Evolutionary conservation across 495 filamentous ascomycete genomes (phyloP), one percentile per base, ranked within the genome.

Genomic region (Daldinia vernicosa): DNA sequence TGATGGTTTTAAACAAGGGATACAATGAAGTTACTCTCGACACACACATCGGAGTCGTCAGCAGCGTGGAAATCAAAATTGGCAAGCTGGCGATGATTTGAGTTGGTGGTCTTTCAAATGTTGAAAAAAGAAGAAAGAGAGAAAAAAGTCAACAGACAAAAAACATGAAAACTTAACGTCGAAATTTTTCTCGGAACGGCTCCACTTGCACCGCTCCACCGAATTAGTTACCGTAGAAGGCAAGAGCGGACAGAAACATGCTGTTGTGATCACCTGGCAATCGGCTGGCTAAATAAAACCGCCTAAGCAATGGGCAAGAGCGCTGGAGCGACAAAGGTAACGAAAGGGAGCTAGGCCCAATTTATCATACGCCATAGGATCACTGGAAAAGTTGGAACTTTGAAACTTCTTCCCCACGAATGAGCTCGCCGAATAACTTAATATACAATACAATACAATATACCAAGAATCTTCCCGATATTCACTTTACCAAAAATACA

Each of bases 1-100:
- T 89, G 89, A 98, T 93, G 95, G 95, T 98, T 98, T 98, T 98
- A 93, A 87, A 66, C 93, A 90, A 92, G 88, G 91, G 88, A 84
- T 84, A 82, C 75, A 72, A 74, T 32, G 70, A 73, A 81, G 82
- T 84, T 84, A 76, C 80, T 95, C 92, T 95, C 83, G 92, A 92
- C 95, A 86, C 89, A 92, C 89, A 79, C 88, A 91, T 92, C 89
- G 90, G 91, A 94, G 84, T 92, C 88, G 89, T 84, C 91, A 93
- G 91, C 84, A 84, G 88, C 90, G 89, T 92, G 80, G 85, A 75
- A 74, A 76, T 70, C 47, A 69, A 69, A 62, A 63, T 59, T 67
- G 75, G 85, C 86, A 82, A 82, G 84, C 89, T 90, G 90, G 84
- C 89, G 89, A 92, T 92, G 92, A 93, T 94, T 95, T 94, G 92